Evolutionary conservation across 768 basidiomycete genomes (phyloP).

Genomic region (Tylopilus sp.): DNA sequence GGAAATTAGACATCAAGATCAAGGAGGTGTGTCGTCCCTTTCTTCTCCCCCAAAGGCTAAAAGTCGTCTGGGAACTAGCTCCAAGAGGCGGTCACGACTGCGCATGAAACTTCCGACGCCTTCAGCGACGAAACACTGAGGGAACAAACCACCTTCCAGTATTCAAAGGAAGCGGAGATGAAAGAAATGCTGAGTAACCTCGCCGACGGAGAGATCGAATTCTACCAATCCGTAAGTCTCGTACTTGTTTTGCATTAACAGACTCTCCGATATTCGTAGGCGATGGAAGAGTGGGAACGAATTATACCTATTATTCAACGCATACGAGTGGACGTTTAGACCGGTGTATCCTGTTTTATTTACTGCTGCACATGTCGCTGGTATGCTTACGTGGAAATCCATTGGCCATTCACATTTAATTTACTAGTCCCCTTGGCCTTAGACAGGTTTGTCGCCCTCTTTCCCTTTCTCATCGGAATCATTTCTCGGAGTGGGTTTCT

Average conservation of each 20-base stretch:
- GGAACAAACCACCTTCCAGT: constrained; percentile 88
- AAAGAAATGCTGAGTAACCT: constrained; percentile 88
- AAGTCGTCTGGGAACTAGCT: constrained; percentile 47
- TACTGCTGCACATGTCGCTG: constrained; percentile 11
- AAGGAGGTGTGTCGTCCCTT: constrained; percentile 66
- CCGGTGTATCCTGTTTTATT: constrained; percentile 18
- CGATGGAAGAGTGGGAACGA: constrained; percentile 97
- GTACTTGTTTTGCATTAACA: not conserved
- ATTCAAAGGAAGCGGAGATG: constrained; percentile 93
- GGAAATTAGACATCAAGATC: constrained; percentile 88
- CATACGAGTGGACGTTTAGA: constrained; percentile 87
- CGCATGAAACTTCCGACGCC: constrained; percentile 93
- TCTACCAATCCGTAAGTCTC: constrained; percentile 77
- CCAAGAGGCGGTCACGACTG: constrained; percentile 92
- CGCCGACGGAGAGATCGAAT: constrained; percentile 93
- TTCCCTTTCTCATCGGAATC: constrained; percentile 9
- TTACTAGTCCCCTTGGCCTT: not conserved
- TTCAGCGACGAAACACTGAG: constrained; percentile 94
- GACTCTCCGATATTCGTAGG: constrained; percentile 39
- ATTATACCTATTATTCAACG: constrained; percentile 92
- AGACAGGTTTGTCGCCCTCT: constrained; percentile 7
- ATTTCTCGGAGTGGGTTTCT: not conserved
- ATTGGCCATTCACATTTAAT: constrained; percentile 5
- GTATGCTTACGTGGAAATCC: constrained; percentile 9
- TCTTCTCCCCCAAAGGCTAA: not conserved